Evolutionary conservation across 2,329 filamentous ascomycete species (phyloP), one percentile per base, ranked within the genome.

Genomic region (Juglanconis juglandina): DNA sequence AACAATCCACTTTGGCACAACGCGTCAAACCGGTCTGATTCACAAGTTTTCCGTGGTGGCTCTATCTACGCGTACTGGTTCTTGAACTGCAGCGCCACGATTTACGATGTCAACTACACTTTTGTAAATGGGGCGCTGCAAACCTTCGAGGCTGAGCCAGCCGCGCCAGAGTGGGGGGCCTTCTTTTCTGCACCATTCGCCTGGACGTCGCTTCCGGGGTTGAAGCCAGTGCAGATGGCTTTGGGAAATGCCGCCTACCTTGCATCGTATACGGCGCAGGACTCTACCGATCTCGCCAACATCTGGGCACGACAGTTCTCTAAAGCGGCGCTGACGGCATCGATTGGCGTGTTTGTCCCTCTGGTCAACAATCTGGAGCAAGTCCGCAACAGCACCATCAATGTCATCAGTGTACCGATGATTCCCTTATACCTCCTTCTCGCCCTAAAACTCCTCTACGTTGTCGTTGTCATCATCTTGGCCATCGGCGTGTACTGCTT

Each of bases 181-280:
- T 54, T 46, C n/a, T 54, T 44, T 32, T 44, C 52, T 33, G 52
- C 52, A 17, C 52, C 52, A 14, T 44, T 54, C 37, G 52, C 52
- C 30, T 54, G 52, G 52, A 34, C 11, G 9, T 53, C 39, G 17
- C 34, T 39, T n/a, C 30, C 37, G 14, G 37, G 41, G 6, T 30
- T 54, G 32, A 32, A 44, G 17, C 37, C 37, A 9, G 52, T 32
- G 17, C 6, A 39, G 6, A 44, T 46, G 32, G 42, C 30, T 13
- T 14, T 46, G 7, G 34, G 42, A 4, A 3, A 44, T 8, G 39
- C 52, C 2, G 39, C 52, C 24, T 44, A 17, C n/a, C 30, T 44
- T 3, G 24, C 52, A 2, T 41, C 37, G 6, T 44, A 53, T 35
- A 41, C 37, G 35, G 51, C 51, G 4, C 51, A 53, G 37, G 41